A percentile compares a stretch with the other conserved stretches of the same genome.
These are phyloP conservation scores for Capsicum rhomboideum DNA, from an alignment of 257 asterid species.

Conservation along the genomic window DNA sequence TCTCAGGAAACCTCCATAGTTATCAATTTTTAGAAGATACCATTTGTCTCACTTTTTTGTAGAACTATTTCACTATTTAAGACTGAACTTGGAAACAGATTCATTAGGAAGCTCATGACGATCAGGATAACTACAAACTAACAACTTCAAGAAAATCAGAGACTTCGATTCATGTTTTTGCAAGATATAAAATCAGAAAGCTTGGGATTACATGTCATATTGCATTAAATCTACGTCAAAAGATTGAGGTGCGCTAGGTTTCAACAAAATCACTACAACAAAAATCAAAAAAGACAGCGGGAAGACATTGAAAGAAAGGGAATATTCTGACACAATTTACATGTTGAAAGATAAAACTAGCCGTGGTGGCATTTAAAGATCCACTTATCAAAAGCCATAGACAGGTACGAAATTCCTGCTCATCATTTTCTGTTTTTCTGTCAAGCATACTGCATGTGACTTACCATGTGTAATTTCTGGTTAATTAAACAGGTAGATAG, in stretches of 20 bases:
- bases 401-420: neutral
- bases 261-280: neutral
- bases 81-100: neutral
- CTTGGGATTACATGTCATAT: neutral
- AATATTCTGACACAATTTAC: neutral
- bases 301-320: neutral
- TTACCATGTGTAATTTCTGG: slow-evolving; percentile 92
- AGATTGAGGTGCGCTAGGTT: neutral
- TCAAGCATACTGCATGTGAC: slow-evolving; percentile 3
- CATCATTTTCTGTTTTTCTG: neutral
- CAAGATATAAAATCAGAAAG: neutral
- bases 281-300: neutral
- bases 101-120: neutral
- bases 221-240: neutral
- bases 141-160: neutral
- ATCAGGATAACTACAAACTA: neutral
- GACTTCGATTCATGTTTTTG: neutral
- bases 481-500: slow-evolving; percentile 72
- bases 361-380: neutral
- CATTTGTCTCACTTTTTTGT: neutral
- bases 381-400: neutral
- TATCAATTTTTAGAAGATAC: neutral
- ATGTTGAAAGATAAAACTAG: neutral
- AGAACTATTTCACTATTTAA: neutral
- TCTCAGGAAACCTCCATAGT: neutral